These are phyloP conservation scores for Aspergillus sparsus DNA, from an alignment of 495 filamentous ascomycete species.

Conservation along the genomic window DNA sequence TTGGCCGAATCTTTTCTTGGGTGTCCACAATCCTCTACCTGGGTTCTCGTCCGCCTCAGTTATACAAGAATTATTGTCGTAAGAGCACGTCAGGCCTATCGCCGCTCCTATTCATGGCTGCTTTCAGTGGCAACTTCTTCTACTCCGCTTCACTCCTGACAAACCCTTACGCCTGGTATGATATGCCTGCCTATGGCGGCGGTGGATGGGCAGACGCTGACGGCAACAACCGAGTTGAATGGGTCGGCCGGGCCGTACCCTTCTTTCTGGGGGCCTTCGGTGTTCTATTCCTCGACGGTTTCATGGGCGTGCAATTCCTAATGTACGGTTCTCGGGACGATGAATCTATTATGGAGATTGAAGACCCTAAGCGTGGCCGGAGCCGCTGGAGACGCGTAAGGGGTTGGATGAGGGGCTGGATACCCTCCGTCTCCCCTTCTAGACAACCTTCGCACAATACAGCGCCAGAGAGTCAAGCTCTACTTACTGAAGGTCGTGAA, in stretches of 20 bases:
- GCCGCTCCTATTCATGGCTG: constrained; percentile 66
- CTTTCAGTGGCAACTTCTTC: constrained; percentile 73
- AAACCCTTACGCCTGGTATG: constrained; percentile 68
- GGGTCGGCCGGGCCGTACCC: constrained; percentile 60
- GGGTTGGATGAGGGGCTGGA: constrained; percentile 72
- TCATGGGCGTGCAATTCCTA: constrained; percentile 66
- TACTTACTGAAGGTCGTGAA: constrained; percentile 34
- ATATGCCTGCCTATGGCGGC: constrained; percentile 63
- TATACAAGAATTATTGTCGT: constrained; percentile 66
- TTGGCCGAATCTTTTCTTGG: constrained; percentile 65
- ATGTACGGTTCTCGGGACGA: constrained; percentile 52
- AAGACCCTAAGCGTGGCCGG: constrained; percentile 41
- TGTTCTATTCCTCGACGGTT: constrained; percentile 65
- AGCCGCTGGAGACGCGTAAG: constrained; percentile 56
- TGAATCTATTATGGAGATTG: constrained; percentile 33
- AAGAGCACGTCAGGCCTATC: constrained; percentile 71
- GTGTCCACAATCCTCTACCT: constrained; percentile 67
- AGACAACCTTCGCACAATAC: constrained; percentile 14
- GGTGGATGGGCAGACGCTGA: constrained; percentile 64
- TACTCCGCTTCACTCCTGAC: constrained; percentile 66
- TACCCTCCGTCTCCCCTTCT: constrained; percentile 49
- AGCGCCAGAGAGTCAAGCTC: constrained; percentile 33
- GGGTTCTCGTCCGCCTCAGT: constrained; percentile 68
- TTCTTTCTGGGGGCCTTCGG: constrained; percentile 74
- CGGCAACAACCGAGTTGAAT: constrained; percentile 58